phyloP scores from a whole-genome alignment of 1,139 yeast genomes.

The Kodamaea ohmeri region DNA sequence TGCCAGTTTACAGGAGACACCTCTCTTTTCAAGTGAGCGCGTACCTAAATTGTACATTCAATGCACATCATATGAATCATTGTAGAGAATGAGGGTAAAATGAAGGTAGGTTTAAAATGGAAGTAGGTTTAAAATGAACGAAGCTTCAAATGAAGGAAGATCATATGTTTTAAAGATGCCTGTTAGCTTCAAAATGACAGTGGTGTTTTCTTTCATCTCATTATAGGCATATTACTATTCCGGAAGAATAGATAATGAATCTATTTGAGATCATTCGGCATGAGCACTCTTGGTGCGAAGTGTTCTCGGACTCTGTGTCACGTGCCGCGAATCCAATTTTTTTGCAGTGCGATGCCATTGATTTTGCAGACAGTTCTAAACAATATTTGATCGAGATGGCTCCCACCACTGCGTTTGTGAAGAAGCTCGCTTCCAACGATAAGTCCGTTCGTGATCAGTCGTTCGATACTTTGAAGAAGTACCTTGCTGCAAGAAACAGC shows the following conservation, averaged over 20 bases:
- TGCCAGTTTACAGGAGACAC: neutral
- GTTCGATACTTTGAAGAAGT: conserved; percentile 60
- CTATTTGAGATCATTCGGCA: too few species aligned
- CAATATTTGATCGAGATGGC: conserved; percentile 20
- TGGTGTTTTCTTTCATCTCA: too few species aligned
- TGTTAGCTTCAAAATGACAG: too few species aligned
- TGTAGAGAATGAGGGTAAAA: neutral
- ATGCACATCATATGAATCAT: conserved; percentile 1
- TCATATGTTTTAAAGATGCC: too few species aligned
- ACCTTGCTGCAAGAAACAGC: conserved; percentile 43
- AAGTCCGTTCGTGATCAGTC: conserved; percentile 75
- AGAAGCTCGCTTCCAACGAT: conserved; percentile 81
- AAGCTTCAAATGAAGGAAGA: too few species aligned
- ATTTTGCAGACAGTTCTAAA: neutral
- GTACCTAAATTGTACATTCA: conserved; percentile 2
- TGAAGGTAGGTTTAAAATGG: too few species aligned
- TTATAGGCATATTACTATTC: too few species aligned
- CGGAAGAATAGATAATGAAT: too few species aligned
- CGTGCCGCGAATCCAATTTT: conserved; percentile 7
- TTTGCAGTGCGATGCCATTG: conserved; percentile 6
- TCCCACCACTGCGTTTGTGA: conserved; percentile 52
- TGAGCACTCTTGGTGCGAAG: too few species aligned
- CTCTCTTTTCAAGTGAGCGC: neutral
- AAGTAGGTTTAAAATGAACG: too few species aligned
- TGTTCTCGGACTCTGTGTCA: too few species aligned